These are phyloP conservation scores for Candida incommunis DNA, from an alignment of 805 yeast species.

Conservation along the genomic window DNA sequence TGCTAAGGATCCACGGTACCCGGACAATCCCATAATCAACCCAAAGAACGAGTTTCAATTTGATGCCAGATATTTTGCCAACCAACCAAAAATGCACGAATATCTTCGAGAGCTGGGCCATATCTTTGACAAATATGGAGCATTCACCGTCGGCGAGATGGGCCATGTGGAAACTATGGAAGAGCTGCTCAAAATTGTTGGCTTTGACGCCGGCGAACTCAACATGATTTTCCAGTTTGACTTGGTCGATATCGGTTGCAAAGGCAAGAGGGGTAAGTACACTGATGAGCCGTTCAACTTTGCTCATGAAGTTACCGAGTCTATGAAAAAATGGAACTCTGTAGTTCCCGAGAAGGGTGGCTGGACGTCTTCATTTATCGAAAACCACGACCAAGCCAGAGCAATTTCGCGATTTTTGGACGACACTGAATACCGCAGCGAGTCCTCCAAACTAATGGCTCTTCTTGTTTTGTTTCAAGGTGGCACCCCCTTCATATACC, in stretches of 20 bases:
- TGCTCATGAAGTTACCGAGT: slow-evolving; percentile 5
- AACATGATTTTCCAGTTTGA: slow-evolving; percentile 18
- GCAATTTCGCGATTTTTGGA: slow-evolving; percentile 39
- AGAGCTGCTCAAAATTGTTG: slow-evolving; percentile 12
- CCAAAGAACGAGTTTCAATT: slow-evolving; percentile 30
- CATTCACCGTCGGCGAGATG: slow-evolving; percentile 44
- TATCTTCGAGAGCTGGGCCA: slow-evolving; percentile 37
- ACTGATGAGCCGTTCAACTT: background rate
- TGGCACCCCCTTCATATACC: slow-evolving; percentile 43
- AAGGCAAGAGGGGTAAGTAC: background rate
- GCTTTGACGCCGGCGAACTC: slow-evolving; percentile 13
- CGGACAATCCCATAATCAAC: slow-evolving; percentile 34
- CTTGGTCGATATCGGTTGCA: background rate
- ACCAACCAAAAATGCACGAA: slow-evolving; percentile 44
- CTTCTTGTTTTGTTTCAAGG: slow-evolving; percentile 32
- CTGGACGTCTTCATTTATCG: slow-evolving; percentile 41
- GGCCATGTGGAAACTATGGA: slow-evolving; percentile 26
- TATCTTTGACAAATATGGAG: slow-evolving; percentile 32
- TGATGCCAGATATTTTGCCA: slow-evolving; percentile 21
- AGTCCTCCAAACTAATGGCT: slow-evolving; percentile 36
- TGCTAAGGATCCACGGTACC: slow-evolving; percentile 32
- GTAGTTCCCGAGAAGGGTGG: slow-evolving; percentile 15
- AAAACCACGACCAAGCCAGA: slow-evolving; percentile 49
- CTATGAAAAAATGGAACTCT: slow-evolving; percentile 25
- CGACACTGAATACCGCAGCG: slow-evolving; percentile 23